Percentiles rank a stretch among this genome's conserved stretches.
Evolutionary conservation across 148 eudicot genomes (phyloP).

Genomic region (Rhododendron mucronatum): DNA sequence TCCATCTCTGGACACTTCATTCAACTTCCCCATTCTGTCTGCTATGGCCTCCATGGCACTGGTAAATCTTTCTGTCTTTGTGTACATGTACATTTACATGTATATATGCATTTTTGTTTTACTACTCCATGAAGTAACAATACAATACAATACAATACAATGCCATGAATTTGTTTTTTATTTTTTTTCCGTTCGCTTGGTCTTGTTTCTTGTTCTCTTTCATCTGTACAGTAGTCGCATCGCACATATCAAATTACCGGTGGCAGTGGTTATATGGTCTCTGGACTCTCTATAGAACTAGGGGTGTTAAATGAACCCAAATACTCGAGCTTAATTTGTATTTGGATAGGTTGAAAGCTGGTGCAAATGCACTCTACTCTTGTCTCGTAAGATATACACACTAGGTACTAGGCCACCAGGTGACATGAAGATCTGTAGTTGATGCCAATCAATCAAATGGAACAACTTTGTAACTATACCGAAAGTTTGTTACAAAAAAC

Average conservation of each 20-base stretch:
- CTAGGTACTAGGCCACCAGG: background rate
- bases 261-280: background rate
- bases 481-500: background rate
- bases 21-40: slow-evolving; percentile 74
- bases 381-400: background rate
- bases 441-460: background rate
- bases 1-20: slow-evolving; percentile 94
- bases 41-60: slow-evolving; percentile 89
- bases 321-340: background rate
- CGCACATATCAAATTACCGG: background rate
- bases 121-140: background rate
- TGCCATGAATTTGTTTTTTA: background rate
- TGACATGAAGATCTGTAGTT: background rate
- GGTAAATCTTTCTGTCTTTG: slow-evolving; percentile 35
- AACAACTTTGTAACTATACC: background rate
- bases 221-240: background rate
- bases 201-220: background rate
- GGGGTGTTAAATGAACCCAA: background rate
- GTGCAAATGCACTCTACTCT: background rate
- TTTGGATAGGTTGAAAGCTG: background rate
- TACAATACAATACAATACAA: background rate
- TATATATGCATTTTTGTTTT: background rate
- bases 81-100: background rate
- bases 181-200: background rate
- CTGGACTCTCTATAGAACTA: background rate